Conservation (phyloP, 768 basidiomycete species). For the Russula foetens region DNA sequence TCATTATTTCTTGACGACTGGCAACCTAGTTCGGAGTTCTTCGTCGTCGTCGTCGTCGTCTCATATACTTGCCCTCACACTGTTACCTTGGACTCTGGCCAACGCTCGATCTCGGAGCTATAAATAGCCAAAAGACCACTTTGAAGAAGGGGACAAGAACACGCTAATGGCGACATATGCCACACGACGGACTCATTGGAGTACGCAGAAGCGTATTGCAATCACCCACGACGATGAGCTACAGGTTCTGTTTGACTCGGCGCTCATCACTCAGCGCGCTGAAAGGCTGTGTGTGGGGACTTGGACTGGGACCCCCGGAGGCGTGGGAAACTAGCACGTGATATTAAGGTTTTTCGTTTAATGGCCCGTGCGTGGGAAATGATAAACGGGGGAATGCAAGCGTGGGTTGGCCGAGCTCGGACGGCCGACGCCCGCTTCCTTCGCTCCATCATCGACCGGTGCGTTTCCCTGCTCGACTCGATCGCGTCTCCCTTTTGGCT, state of each 20-base stretch:
- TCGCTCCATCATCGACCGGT: conserved; percentile 23
- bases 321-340: conserved; percentile 15
- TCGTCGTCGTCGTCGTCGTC: neutral
- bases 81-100: neutral
- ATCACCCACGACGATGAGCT: neutral
- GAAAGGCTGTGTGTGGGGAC: neutral
- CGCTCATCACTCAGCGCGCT: too few species aligned
- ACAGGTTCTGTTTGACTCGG: neutral
- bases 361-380: conserved; percentile 21
- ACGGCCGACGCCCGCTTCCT: conserved; percentile 23
- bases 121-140: neutral
- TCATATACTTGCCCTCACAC: neutral
- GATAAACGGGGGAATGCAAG: conserved; percentile 16
- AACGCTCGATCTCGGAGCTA: neutral
- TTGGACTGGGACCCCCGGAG: neutral
- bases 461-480: conserved; percentile 20
- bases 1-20: conserved; percentile 3
- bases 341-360: conserved; percentile 22
- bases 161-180: neutral
- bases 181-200: neutral
- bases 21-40: neutral
- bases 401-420: conserved; percentile 22
- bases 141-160: neutral
- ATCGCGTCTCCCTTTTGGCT: conserved; percentile 30
- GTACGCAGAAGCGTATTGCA: conserved; percentile 1